Evolutionary conservation across 352 stramenopile genomes (phyloP), one percentile per base, ranked within the genome.

Genomic region (Phytophthora sojae): DNA sequence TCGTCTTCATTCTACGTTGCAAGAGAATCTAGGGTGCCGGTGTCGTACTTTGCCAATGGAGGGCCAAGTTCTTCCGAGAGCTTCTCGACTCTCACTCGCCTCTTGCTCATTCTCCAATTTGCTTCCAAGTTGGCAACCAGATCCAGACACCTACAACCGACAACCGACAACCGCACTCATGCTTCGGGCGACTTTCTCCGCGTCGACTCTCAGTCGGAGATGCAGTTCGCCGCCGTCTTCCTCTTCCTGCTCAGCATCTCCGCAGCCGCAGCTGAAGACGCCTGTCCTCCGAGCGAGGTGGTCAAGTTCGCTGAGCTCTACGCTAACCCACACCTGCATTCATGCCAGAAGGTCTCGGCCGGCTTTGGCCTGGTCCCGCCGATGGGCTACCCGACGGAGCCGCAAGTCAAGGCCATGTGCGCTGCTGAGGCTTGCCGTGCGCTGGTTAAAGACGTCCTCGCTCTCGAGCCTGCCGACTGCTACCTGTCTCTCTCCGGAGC

Each of bases 61-160:
- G 32, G 26, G 47, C 47, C 42, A n/a, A 44, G 11, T 49, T 21
- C 42, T 21, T 21, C 15, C 23, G 32, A 69, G 9, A 49, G 45
- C 21, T 59, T 53, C 21, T 47, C 45, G n/a, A 30, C 26, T 57
- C 42, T 8, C 8, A 5, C 42, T 14, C 8, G 2, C 4, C 21
- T 21, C 19, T 32, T 47, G 50, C 35, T 76, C 71, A 79, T 66
- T 79, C 57, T 73, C 44, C 71, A 79, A 70, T 72, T 75, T 72
- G 37, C 67, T 53, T 53, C 25, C 67, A 69, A 75, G 45, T 58
- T 67, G 29, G 57, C 57, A 75, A 45, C 12, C 45, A 61, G 45
- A 17, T 45, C 39, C 37, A 69, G 44, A 68, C 25, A 21, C 21
- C 35, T 3, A 51, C 52, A 63, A 62, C 15, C 9, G 45, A 51